phyloP scores from a whole-genome alignment of 306 rosid species.

The Luffa aegyptiaca region DNA sequence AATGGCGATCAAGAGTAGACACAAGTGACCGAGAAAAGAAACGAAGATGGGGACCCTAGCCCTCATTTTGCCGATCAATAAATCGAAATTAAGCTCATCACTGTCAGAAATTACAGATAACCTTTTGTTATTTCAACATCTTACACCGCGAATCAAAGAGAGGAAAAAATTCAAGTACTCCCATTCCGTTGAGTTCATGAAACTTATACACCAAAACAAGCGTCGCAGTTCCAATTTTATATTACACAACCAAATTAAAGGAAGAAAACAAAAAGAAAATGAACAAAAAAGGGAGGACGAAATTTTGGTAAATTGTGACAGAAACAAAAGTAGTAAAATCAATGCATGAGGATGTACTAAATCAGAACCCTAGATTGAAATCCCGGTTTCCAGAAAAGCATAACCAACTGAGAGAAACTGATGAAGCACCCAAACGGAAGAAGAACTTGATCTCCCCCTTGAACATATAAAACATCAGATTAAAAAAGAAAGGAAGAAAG shows the following conservation, averaged over 20 bases:
- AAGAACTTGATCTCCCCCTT: too few species aligned
- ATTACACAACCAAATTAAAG: not conserved
- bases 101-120: not conserved
- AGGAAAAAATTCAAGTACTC: not conserved
- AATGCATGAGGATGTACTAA: not conserved
- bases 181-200: not conserved
- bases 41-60: not conserved
- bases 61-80: not conserved
- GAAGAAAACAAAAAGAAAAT: not conserved
- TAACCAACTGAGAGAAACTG: too few species aligned
- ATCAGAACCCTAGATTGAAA: not conserved
- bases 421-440: too few species aligned
- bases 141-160: not conserved
- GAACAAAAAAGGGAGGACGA: not conserved
- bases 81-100: not conserved
- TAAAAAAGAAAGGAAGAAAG: too few species aligned
- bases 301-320: not conserved
- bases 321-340: not conserved
- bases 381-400: not conserved
- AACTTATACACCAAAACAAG: not conserved
- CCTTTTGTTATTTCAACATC: not conserved
- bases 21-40: not conserved
- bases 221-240: not conserved
- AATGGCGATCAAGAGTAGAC: not conserved
- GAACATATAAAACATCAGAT: too few species aligned